phyloP scores from a whole-genome alignment of 108 stramenopile species.

The Skeletonema potamos region DNA sequence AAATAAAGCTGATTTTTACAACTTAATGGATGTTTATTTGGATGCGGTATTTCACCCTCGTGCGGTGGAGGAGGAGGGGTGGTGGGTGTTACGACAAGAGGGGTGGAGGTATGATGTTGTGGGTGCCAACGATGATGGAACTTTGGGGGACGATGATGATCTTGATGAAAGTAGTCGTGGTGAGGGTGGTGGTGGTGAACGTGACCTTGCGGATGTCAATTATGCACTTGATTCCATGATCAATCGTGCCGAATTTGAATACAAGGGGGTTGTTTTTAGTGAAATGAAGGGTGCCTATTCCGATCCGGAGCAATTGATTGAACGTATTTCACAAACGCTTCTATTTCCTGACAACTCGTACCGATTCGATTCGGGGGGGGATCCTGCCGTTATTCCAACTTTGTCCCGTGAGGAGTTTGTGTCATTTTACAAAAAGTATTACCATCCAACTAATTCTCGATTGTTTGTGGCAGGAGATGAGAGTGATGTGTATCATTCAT shows the following conservation, averaged over 20 bases:
- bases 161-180: background rate
- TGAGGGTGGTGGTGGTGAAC: background rate
- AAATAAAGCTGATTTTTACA: conserved; percentile 86
- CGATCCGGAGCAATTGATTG: conserved; percentile 75
- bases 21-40: conserved; percentile 88
- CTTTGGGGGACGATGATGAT: background rate
- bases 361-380: conserved; percentile 83
- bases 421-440: conserved; percentile 84
- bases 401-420: conserved; percentile 82
- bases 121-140: conserved; percentile 20
- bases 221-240: background rate
- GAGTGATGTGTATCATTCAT: conserved; percentile 68
- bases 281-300: conserved; percentile 94
- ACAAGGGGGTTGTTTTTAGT: conserved; percentile 93
- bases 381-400: conserved; percentile 81
- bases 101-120: conserved; percentile 92
- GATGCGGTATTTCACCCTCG: conserved; percentile 94
- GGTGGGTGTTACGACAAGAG: conserved; percentile 89
- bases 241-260: conserved; percentile 28
- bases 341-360: conserved; percentile 91
- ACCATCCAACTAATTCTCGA: conserved; percentile 93
- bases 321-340: conserved; percentile 66
- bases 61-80: conserved; percentile 60
- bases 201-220: conserved; percentile 3
- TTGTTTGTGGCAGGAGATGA: conserved; percentile 92